Percentiles rank a stretch among this genome's conserved stretches.
These are phyloP conservation scores for Sporisorium sorghi DNA, from an alignment of 1,284 basidiomycete species.

Conservation along the genomic window DNA sequence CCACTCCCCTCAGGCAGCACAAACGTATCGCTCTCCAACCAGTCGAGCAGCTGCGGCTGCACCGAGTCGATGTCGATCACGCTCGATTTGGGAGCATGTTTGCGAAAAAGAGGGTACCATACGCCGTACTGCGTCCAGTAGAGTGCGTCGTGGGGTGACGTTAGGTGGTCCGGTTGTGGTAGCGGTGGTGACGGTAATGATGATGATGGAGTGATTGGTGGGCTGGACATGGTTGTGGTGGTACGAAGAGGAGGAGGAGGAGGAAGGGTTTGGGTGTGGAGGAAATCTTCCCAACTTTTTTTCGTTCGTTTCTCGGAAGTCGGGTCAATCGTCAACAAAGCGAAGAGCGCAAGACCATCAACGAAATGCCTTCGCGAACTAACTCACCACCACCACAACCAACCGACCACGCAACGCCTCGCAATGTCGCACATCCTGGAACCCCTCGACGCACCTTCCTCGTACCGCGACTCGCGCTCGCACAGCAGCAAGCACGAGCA, in stretches of 20 bases:
- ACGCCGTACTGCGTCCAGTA: conserved; percentile 77
- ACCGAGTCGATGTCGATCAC: conserved; percentile 78
- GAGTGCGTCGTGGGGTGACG: conserved; percentile 76
- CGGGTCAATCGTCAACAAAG: no score
- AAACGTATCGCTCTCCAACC: conserved; percentile 82
- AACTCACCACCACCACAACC: no score
- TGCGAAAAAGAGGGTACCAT: conserved; percentile 84
- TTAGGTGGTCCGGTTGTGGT: conserved; percentile 65
- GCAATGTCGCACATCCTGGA: conserved; percentile 87
- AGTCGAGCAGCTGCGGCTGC: conserved; percentile 76
- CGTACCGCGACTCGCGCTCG: conserved; percentile 73
- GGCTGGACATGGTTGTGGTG: conserved; percentile 4
- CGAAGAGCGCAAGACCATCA: no score
- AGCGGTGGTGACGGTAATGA: no score
- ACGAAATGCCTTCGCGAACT: no score
- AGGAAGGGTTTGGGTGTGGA: not conserved
- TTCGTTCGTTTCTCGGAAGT: not conserved
- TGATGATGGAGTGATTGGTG: no score
- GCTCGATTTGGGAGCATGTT: conserved; percentile 80
- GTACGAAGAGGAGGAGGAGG: not conserved
- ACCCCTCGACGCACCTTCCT: conserved; percentile 89
- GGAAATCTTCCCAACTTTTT: conserved; percentile 5
- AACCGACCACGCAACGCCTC: no score
- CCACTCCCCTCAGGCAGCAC: conserved; percentile 86
- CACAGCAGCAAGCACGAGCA: conserved; percentile 68